These are phyloP conservation scores for Drechmeria coniospora DNA, from an alignment of 2,329 filamentous ascomycete genomes.

Conservation along the genomic window DNA sequence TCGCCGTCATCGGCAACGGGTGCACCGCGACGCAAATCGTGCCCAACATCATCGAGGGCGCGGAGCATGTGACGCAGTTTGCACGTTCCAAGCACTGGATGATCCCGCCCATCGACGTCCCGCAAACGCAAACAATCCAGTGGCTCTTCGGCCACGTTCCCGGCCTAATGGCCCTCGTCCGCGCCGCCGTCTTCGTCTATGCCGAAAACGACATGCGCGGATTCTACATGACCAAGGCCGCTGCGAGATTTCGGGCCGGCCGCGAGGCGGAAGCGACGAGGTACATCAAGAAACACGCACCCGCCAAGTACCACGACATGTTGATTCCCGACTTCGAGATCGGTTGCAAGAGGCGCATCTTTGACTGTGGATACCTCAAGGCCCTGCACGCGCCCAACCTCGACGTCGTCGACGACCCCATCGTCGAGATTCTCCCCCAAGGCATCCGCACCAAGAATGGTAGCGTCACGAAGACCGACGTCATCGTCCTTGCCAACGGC, in stretches of 20 bases:
- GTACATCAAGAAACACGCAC: constrained; percentile 28
- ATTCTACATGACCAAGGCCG: constrained; percentile 25
- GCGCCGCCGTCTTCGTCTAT: constrained; percentile 24
- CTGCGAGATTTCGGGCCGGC: constrained; percentile 17
- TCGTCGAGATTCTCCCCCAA: constrained; percentile 29
- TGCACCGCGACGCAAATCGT: constrained; percentile 39
- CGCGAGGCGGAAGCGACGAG: constrained; percentile 22
- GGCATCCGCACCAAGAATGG: constrained; percentile 21
- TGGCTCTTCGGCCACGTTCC: constrained; percentile 31
- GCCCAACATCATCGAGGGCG: constrained; percentile 22
- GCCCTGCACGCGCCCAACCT: constrained; percentile 34
- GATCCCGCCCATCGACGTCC: constrained; percentile 14
- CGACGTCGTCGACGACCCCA: constrained; percentile 28
- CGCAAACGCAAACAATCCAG: constrained; percentile 6
- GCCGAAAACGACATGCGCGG: constrained; percentile 15
- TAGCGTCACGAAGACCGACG: constrained; percentile 34
- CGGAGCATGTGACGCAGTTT: constrained; percentile 23
- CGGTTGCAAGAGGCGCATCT: constrained; percentile 49
- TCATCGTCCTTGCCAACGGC: constrained; percentile 46
- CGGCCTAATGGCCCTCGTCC: constrained; percentile 22
- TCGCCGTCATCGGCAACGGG: constrained; percentile 39
- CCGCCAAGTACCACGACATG: constrained; percentile 44
- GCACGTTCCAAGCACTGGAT: constrained; percentile 28
- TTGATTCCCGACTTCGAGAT: constrained; percentile 46
- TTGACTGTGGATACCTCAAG: constrained; percentile 39